Conservation (phyloP, 225 moss, liverwort and hornwort genomes). For the Sphagnum tenellum region DNA sequence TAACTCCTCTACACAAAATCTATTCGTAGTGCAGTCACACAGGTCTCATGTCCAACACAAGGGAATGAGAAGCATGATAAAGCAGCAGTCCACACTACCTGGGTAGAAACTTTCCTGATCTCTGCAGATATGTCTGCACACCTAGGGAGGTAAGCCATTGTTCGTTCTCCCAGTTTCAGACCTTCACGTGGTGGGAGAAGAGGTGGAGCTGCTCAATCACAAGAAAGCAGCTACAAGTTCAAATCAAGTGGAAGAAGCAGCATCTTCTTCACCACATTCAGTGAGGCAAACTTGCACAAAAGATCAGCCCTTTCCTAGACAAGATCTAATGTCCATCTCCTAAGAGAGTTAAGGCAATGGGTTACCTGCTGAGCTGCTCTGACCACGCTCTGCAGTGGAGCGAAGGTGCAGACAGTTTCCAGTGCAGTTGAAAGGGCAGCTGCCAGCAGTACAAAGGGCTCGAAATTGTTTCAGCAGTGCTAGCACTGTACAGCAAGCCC, state of each 20-base stretch:
- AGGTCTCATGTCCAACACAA: too few relatives aligned
- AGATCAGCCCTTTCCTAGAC: too few relatives aligned
- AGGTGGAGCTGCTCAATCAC: constrained; percentile 49
- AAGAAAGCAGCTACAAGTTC: background rate
- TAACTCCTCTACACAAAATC: too few relatives aligned
- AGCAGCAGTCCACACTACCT: constrained; percentile 24
- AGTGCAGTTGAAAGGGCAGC: constrained; percentile 83
- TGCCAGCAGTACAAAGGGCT: constrained; percentile 74
- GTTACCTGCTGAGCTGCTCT: constrained; percentile 77
- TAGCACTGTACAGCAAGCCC: constrained; percentile 66
- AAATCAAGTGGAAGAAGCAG: too few relatives aligned
- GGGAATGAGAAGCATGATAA: too few relatives aligned
- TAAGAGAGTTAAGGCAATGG: background rate
- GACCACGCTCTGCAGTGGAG: constrained; percentile 70
- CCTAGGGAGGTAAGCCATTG: constrained; percentile 87
- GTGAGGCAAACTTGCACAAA: too few relatives aligned
- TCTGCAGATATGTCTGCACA: constrained; percentile 71
- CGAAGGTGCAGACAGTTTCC: constrained; percentile 93
- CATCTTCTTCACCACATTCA: too few relatives aligned
- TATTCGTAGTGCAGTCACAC: too few relatives aligned
- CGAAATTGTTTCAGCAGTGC: constrained; percentile 86
- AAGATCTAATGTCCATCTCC: too few relatives aligned
- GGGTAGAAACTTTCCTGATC: constrained; percentile 70
- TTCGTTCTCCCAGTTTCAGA: constrained; percentile 86
- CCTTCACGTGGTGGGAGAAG: constrained; percentile 87